phyloP scores from a whole-genome alignment of 768 basidiomycete genomes.

The Suillus weaverae region DNA sequence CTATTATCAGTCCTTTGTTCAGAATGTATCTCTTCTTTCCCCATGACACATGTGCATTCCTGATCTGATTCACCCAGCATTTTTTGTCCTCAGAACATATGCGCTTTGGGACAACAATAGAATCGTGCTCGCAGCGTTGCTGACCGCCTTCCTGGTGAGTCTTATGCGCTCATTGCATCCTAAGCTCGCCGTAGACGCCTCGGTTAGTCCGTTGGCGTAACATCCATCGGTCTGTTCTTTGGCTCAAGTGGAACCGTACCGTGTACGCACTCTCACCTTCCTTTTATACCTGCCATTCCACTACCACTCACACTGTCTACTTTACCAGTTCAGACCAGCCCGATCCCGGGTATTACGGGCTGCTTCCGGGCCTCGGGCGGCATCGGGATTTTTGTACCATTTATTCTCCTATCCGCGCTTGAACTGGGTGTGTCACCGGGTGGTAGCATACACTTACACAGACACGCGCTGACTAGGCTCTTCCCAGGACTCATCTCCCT shows the following conservation, averaged over 20 bases:
- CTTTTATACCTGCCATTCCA: not conserved
- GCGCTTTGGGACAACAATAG: not conserved
- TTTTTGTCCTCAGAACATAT: slow-evolving; percentile 1
- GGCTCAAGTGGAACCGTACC: not conserved
- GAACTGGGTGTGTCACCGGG: not conserved
- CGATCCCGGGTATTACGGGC: not conserved
- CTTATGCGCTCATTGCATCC: too few species aligned
- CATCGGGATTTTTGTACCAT: not conserved
- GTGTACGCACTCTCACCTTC: not conserved
- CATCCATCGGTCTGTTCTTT: not conserved
- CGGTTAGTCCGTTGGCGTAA: not conserved
- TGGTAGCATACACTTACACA: not conserved
- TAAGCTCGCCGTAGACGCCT: not conserved
- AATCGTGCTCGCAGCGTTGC: slow-evolving; percentile 1
- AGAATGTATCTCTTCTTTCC: not conserved
- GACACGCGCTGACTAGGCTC: not conserved
- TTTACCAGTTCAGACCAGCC: not conserved
- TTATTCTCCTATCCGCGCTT: not conserved
- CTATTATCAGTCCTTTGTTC: not conserved
- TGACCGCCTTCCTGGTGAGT: not conserved
- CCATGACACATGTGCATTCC: not conserved
- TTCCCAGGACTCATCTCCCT: not conserved
- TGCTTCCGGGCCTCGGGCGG: not conserved
- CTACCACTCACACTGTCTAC: not conserved
- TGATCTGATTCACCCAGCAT: not conserved